Evolutionary conservation across 495 filamentous ascomycete species (phyloP), one percentile per base, ranked within the genome.

Genomic region (Penicillium diatomitis): DNA sequence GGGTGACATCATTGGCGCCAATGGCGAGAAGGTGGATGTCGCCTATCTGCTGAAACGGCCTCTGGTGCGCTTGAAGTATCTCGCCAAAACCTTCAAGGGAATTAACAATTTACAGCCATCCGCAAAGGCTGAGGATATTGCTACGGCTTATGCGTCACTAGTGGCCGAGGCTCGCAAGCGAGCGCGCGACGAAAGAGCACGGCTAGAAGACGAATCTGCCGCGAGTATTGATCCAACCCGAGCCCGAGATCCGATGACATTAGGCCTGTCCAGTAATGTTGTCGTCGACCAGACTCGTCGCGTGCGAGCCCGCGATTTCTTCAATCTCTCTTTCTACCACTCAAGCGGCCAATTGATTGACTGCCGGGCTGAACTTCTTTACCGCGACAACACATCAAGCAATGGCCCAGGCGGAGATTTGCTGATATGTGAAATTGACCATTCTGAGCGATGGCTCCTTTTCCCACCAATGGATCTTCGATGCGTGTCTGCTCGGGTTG

Each of bases 1-100:
- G 46, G 89, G 88, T 7, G 86, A 91, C 60, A 72, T 94, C 4
- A 67, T 91, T 35, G 79, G 85, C 40, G 77, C 78, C 34, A 77
- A 92, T 47, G 91, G 90, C 0, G 89, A 95, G 62, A 84, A 86
- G 44, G 92, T 95, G 41, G 91, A 97, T 69, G 92, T 99, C 48
- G 92, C 90, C 8, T 95, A 88, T 61, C 69, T 99, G 12, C 73
- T 97, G 37, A 96, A 95, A 64, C 74, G 90, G 44, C 92, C 92
- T 3, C 69, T 97, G 37, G 85, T 95, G 9, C 79, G 92, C 43
- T 66, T 96, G 46, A 97, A 96, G 63, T 86, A 90, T 65, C 78
- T 97, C 46, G 74, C 83, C 28, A 95, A 88, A 63, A 86, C 86
- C 32, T 80, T 94, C 58, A 89, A 87, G 69, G 85, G 78, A 11